Evolutionary conservation across 2,329 filamentous ascomycete genomes (phyloP).

Genomic region (Rutstroemia sp.): DNA sequence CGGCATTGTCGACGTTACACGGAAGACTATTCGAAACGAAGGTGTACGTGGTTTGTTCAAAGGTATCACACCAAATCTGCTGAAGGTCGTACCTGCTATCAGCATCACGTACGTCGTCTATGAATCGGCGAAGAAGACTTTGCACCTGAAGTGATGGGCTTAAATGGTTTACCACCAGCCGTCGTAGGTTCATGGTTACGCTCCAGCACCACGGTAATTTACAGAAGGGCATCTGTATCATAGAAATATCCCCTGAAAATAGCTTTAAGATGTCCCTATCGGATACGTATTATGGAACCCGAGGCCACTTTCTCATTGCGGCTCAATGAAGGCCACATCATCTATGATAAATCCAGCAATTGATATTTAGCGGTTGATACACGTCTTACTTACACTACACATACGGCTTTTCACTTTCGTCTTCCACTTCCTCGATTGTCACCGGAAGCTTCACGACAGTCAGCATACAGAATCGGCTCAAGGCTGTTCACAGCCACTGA

Average conservation of each 20-base stretch:
- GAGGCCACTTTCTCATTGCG: no score
- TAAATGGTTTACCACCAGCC: neutral
- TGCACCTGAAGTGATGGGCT: slow-evolving; percentile 32
- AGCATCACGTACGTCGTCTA: slow-evolving; percentile 95
- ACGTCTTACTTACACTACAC: no score
- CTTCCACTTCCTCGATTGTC: no score
- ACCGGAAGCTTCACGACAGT: no score
- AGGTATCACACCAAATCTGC: slow-evolving; percentile 85
- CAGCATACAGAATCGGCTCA: no score
- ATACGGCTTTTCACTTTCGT: no score
- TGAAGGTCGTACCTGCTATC: slow-evolving; percentile 93
- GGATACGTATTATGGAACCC: no score
- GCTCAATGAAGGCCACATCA: no score
- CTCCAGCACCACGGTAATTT: neutral
- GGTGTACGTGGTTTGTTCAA: slow-evolving; percentile 86
- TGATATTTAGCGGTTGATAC: no score
- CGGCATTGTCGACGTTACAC: slow-evolving; percentile 82
- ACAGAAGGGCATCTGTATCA: neutral
- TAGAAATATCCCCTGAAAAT: neutral
- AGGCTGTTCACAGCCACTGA: neutral
- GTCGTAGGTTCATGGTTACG: neutral
- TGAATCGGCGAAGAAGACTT: slow-evolving; percentile 74
- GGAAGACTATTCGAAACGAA: slow-evolving; percentile 75
- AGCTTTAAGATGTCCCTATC: no score
- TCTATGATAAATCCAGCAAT: no score